Evolutionary conservation across 2,329 filamentous ascomycete species (phyloP), one percentile per base, ranked within the genome.

Genomic region (Arthrobotrys megalospora): DNA sequence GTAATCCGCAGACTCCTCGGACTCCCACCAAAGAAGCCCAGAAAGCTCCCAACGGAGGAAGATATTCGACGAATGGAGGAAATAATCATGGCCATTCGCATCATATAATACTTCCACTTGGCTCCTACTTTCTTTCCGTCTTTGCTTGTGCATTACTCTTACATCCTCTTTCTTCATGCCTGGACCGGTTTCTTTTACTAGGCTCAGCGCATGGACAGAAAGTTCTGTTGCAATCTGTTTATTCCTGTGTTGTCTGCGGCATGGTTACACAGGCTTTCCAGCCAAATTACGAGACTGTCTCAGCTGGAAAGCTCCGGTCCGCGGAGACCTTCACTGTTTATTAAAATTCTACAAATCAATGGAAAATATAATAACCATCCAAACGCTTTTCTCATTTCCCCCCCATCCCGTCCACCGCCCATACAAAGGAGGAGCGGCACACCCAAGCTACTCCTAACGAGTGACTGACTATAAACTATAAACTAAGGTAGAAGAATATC

Each of bases 51-150:
- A n/a, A 60, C 53, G 14, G 53, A 41, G 8, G 53, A 60, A 16
- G 53, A 60, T 4, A 60, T 60, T 6, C 34, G 34, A 10, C 32
- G 36, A 21, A 60, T 34, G 7, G 53, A 60, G 11, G 53, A 60
- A 60, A 60, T 60, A 3, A 60, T 60, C 53, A 60, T 60, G 53
- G 53, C 53, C 19, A 60, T 60, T n/a, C 53, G 53, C 16, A 19
- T 60, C 36, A 60, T 60, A 19, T 60, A 43, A n/a, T 41, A 36
- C 32, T 53, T 53, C 28, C 6, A 50, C 28, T 36, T 19, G 2
- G n/a, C 2, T 36, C 21, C 14, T 6, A 32, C 45, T 24, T 16
- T n/a, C n/a, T 52, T 32, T 12, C 1, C 10, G 12, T 14, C 14
- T 34, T 11, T 53, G n/a, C 50, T 16, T 6, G 24, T 34, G 12